Percentiles rank a stretch among this genome's conserved stretches.
Evolutionary conservation across 352 stramenopile genomes (phyloP).

Genomic region (Globisporangium sylvaticum): DNA sequence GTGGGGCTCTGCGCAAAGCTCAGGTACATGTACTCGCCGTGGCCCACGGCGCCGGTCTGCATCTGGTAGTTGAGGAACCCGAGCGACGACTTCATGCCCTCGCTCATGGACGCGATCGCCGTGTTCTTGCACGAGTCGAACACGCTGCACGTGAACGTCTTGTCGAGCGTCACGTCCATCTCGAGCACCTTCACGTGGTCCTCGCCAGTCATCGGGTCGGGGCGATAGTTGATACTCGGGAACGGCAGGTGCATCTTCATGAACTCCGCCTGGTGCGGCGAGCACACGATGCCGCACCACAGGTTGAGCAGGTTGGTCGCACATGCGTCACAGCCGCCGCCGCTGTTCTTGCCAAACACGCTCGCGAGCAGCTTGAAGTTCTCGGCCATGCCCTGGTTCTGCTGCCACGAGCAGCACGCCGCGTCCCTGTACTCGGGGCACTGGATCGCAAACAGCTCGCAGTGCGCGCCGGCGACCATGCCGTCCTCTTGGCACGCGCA

Average conservation of each 20-base stretch:
- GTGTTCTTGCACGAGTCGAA: conserved; percentile 88
- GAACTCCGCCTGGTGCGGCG: conserved; percentile 67
- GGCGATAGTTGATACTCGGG: conserved; percentile 64
- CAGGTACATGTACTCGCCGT: conserved; percentile 85
- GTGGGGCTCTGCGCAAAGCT: conserved; percentile 41
- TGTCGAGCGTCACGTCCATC: conserved; percentile 69
- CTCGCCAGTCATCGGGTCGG: conserved; percentile 69
- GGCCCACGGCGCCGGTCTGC: conserved; percentile 81
- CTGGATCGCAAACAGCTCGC: conserved; percentile 68
- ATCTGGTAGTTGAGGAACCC: conserved; percentile 89
- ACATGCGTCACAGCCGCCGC: conserved; percentile 74
- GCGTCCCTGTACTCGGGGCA: conserved; percentile 79
- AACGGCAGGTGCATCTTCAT: conserved; percentile 64
- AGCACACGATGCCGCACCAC: conserved; percentile 86
- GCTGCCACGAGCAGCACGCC: conserved; percentile 88
- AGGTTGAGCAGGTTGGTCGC: conserved; percentile 83
- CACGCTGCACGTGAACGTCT: conserved; percentile 63
- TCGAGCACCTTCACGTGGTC: conserved; percentile 80
- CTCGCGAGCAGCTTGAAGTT: conserved; percentile 79
- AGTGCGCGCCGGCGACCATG: conserved; percentile 69
- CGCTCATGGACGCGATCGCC: conserved; percentile 62
- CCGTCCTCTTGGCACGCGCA: conserved; percentile 64
- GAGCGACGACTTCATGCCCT: conserved; percentile 78
- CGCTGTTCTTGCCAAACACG: conserved; percentile 66
- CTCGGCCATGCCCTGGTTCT: conserved; percentile 85